Base-by-base conservation (phyloP, 129 eudicot genomes). In the Flaveria sonorensis region DNA sequence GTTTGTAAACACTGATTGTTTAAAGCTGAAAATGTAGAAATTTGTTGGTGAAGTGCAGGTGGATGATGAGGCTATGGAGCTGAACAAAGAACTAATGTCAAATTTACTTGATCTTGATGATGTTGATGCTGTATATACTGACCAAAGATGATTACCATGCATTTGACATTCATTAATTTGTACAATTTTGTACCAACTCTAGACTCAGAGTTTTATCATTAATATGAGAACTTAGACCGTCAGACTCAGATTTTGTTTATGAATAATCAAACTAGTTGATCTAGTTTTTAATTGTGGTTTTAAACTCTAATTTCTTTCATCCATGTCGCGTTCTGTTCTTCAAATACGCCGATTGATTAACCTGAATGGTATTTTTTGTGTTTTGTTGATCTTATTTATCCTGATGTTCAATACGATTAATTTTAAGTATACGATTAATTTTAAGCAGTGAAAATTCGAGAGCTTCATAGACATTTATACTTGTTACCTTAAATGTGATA, bases 81-180 rank as follows among this genome's bases (percentile, higher is more conserved):
- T 94, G 79, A 94, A 94, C 92, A 94, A 86, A 87, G 93, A 86
- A 76, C 87, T 91, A 46, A 84, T 91, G 88, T 78, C 97, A 80
- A 75, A 82, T 82, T 82, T 94, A 74, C 96, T 94, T 14, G 97
- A 94, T 74, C 93, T 94, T 42, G 97, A 94, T 77, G 98, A 94
- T 70, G 98, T 91, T 63, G 98, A 94, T 88, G 99, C 99, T 69
- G 99, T 94, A 14, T 94, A 89, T 83, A 91, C 96, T 9, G 97
- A 94, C 83, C 99, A 94, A 83, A 89, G 85, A 76, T 88, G 77
- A 90, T 45, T 6, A 2, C n/a, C 18, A 48, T 55, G 60, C 42
- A 48, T 70, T 70, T 73, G 7, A 10, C 40, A 53, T 26, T 26
- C 55, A 73, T 26, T 30, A 30, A 30, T 30, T 80, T 65, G 68